A percentile compares a stretch with the other conserved stretches of the same genome.
Evolutionary conservation across 148 eudicot species (phyloP).

Genomic region (Arctostaphylos glauca): DNA sequence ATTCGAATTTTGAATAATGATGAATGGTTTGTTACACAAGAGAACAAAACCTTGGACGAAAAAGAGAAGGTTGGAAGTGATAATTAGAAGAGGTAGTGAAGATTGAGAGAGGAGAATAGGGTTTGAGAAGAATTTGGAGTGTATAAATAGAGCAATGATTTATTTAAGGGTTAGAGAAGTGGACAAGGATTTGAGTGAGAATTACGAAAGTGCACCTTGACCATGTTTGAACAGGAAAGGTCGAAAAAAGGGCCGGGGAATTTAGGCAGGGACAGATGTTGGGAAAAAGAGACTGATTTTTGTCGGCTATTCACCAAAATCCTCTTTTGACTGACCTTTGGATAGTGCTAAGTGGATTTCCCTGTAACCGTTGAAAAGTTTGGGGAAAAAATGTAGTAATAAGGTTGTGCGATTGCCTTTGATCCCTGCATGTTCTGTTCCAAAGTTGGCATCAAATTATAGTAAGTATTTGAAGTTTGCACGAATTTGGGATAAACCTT

Average conservation of each 20-base stretch:
- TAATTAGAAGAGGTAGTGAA: constrained; percentile 7
- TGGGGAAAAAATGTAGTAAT: background rate
- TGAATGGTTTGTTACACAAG: background rate
- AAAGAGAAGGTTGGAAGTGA: background rate
- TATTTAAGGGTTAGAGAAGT: background rate
- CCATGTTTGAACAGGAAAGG: constrained; percentile 33
- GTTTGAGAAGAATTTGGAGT: constrained; percentile 16
- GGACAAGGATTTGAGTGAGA: constrained; percentile 9
- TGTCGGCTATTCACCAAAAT: constrained; percentile 41
- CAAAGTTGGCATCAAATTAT: too few species aligned
- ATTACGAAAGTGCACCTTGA: constrained; percentile 33
- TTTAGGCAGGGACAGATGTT: constrained; percentile 37
- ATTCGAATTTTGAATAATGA: background rate
- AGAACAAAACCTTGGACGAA: constrained; percentile 8
- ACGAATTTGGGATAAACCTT: too few species aligned
- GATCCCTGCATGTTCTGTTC: too few species aligned
- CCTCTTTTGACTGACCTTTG: constrained; percentile 48
- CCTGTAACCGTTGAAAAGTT: constrained; percentile 32
- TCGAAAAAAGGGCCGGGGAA: constrained; percentile 15
- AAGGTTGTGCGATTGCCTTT: constrained; percentile 6
- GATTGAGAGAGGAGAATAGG: background rate
- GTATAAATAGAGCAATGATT: constrained; percentile 20
- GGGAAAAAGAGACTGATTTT: constrained; percentile 31
- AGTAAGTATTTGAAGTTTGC: too few species aligned
- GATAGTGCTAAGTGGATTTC: constrained; percentile 22